Conservation (phyloP, 805 yeast species). For the Suhomyces emberorum region DNA sequence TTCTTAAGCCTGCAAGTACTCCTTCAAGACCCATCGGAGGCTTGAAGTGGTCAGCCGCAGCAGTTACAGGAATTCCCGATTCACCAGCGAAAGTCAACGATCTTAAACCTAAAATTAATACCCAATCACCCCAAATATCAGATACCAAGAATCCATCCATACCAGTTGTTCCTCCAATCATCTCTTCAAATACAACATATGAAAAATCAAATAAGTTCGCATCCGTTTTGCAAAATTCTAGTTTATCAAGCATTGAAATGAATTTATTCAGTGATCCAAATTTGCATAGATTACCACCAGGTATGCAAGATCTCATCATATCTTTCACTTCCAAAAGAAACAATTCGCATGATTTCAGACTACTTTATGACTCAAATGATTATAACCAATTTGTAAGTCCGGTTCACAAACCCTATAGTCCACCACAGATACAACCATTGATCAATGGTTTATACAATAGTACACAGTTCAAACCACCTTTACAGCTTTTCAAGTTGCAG, state of each 20-base stretch:
- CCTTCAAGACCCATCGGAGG: slow-evolving; percentile 54
- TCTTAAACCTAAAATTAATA: too few relatives aligned
- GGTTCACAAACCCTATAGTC: slow-evolving; percentile 35
- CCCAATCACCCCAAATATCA: too few relatives aligned
- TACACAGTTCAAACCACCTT: slow-evolving; percentile 28
- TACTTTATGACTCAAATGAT: slow-evolving; percentile 20
- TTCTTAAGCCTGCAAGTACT: slow-evolving; percentile 52
- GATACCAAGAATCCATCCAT: not conserved
- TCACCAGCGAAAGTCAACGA: not conserved
- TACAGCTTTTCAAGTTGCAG: slow-evolving; percentile 33
- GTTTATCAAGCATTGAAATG: slow-evolving; percentile 28
- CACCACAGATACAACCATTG: slow-evolving; percentile 16
- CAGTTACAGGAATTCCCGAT: slow-evolving; percentile 36
- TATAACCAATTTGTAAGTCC: slow-evolving; percentile 26
- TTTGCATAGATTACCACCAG: slow-evolving; percentile 38
- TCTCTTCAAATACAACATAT: not conserved
- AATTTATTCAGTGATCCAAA: slow-evolving; percentile 34
- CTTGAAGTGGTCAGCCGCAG: slow-evolving; percentile 56
- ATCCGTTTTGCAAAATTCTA: slow-evolving; percentile 29
- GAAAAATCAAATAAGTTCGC: slow-evolving; percentile 11
- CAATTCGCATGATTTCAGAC: slow-evolving; percentile 17
- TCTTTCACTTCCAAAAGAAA: slow-evolving; percentile 36
- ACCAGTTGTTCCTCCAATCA: not conserved
- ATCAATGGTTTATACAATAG: slow-evolving; percentile 1
- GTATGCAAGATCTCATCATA: slow-evolving; percentile 40